A percentile compares a stretch with the other conserved stretches of the same genome.
Evolutionary conservation across 1,284 basidiomycete genomes (phyloP).

Genomic region (Irpex lacteus): DNA sequence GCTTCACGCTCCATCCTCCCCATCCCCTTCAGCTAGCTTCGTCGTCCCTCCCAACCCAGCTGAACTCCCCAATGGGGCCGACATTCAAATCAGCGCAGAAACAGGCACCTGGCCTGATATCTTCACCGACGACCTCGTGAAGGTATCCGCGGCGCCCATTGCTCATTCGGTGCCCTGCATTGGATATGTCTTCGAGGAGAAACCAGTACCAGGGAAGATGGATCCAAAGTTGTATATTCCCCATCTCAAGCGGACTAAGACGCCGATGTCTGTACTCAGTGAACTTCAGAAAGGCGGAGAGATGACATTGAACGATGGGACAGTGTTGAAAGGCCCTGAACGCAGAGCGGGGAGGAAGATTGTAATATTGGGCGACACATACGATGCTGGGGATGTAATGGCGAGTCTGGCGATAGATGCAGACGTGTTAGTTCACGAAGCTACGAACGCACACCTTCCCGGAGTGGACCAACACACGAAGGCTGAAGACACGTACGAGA

Average conservation of each 20-base stretch:
- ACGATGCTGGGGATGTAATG: conserved; percentile 64
- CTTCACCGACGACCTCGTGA: conserved; percentile 55
- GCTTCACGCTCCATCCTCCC: conserved; percentile 63
- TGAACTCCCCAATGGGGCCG: conserved; percentile 65
- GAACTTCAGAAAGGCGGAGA: conserved; percentile 66
- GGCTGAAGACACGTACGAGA: conserved; percentile 53
- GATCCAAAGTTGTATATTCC: conserved; percentile 63
- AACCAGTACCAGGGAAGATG: conserved; percentile 74
- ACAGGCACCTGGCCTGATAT: conserved; percentile 76
- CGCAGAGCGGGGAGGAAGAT: conserved; percentile 70
- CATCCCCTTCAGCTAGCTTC: conserved; percentile 39
- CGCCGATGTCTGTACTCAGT: conserved; percentile 72
- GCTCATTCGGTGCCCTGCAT: conserved; percentile 80
- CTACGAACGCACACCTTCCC: conserved; percentile 89
- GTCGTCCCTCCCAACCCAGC: conserved; percentile 43
- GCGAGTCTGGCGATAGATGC: conserved; percentile 54
- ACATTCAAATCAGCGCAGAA: conserved; percentile 49
- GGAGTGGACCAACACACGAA: conserved; percentile 57
- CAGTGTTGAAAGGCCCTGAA: conserved; percentile 69
- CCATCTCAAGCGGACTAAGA: conserved; percentile 65
- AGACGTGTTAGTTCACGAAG: conserved; percentile 81
- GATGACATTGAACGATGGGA: conserved; percentile 78
- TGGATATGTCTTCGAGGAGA: conserved; percentile 81
- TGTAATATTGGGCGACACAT: conserved; percentile 80
- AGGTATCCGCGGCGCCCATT: conserved; percentile 84